Evolutionary conservation across 139 green algal genomes (phyloP), one percentile per base, ranked within the genome.

Genomic region (Coelastrella sp.): DNA sequence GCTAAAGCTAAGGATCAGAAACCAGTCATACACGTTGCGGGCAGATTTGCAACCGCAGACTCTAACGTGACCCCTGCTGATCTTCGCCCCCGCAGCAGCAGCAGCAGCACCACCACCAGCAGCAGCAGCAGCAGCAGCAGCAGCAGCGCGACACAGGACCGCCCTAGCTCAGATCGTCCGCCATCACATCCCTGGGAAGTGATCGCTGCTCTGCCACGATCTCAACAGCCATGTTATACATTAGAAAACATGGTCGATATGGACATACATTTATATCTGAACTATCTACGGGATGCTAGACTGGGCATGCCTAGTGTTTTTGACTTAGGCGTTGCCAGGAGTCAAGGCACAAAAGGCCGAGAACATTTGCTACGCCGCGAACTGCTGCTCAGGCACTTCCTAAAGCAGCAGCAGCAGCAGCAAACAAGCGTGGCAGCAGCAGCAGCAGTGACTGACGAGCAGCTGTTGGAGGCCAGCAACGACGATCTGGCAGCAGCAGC

Each of bases 91-190:
- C 61, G 32, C 32, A 47, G 32, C 32, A 47, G 32, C 32, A 1
- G 32, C 32, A 47, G 32, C 32, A 47, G 32, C 54, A 83, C 10
- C 2, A 61, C 7, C 57, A 73, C 5, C 78, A 47, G 19, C n/a
- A n/a, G n/a, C 82, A 87, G 82, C 82, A 87, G 82, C 82, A 87
- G 82, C 64, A 78, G 82, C 82, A 87, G 82, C 82, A 87, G 82
- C 32, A 23, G 23, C n/a, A 8, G 3, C n/a, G 5, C 6, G 7
- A 75, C 57, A 82, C 32, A 47, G 32, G 61, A 10, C 8, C n/a
- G 13, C 16, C n/a, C 7, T 14, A 80, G 73, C 73, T 0, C 1
- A 47, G 11, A 80, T 10, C 61, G 61, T 19, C 10, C 14, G 3
- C 3, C 81, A 86, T 65, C 65, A 14, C 56, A 61, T 2, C 82